Base-by-base conservation (phyloP, 2,329 filamentous ascomycete species). In the Corinectria fuckeliana region DNA sequence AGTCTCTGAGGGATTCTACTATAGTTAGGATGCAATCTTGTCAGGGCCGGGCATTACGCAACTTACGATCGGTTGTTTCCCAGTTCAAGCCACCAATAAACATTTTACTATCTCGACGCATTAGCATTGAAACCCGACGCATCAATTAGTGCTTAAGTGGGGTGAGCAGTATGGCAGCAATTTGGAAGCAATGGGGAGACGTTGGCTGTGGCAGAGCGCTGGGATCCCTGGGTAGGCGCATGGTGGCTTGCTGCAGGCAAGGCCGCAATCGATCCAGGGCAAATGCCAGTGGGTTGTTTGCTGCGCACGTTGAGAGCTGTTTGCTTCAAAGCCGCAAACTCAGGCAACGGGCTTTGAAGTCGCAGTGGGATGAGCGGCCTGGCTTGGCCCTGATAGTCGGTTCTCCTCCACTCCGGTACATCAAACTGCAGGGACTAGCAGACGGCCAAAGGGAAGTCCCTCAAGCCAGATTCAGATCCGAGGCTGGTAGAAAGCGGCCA, bases 51-150 rank as follows among this genome's bases (percentile, higher is more conserved):
- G 10, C 41, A 28, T 47, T 30, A n/a, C 39, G 34, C 25, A 42
- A 80, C 93, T 85, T 88, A 98, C 94, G 89, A 81, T 98, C 94
- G 56, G 95, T 98, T 14, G 95, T 99, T 78, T 99, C 95, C 95
- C 95, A 99, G 75, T 99, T 99, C 55, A 99, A 81, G 38, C 95
- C 95, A 71, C 95, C 95, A 78, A 99, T 99, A 72, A 99, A 99
- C 95, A 99, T 99, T 82, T 99, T 99, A 72, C 95, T 99, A 80
- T 72, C 42, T 44, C 36, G 47, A 55, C 48, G 50, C 56, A 61
- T 71, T 56, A 71, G 69, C 50, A 60, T 45, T n/a, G 20, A 36
- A 45, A 45, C n/a, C 36, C 18, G 26, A 51, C 45, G 18, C 44
- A 38, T 47, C 49, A 51, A 52, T 42, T 4, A 28, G 42, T 50